phyloP scores from a whole-genome alignment of 78 protist species.

The Dictyostelium purpureum region DNA sequence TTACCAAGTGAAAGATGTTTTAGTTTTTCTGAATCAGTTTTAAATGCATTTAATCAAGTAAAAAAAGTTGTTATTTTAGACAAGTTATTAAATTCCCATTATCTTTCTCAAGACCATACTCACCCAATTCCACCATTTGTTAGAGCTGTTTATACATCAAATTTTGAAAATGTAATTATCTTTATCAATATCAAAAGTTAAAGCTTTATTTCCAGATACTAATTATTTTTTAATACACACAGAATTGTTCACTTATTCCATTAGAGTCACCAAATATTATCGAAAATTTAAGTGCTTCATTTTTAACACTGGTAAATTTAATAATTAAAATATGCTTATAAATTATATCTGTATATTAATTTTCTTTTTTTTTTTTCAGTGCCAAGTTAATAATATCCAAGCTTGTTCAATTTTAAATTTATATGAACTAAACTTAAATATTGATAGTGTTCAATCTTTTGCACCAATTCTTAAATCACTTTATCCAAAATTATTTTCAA shows the following conservation, averaged over 20 bases:
- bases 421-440: conserved; percentile 14
- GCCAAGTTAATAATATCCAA: conserved; percentile 11
- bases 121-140: conserved; percentile 65
- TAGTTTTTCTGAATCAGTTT: neutral
- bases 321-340: neutral
- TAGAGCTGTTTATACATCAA: conserved; percentile 29
- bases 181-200: neutral
- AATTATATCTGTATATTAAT: neutral
- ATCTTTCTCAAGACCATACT: neutral
- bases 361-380: neutral
- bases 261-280: conserved; percentile 68
- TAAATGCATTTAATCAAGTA: neutral
- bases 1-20: conserved; percentile 51
- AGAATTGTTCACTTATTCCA: conserved; percentile 15
- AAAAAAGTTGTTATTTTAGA: conserved; percentile 35
- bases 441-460: conserved; percentile 21
- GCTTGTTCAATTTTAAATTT: conserved; percentile 38
- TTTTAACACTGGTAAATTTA: conserved; percentile 40
- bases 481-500: conserved; percentile 16
- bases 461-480: neutral
- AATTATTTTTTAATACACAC: too few species aligned
- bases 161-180: neutral
- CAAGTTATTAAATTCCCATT: conserved; percentile 21
- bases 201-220: neutral
- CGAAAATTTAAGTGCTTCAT: conserved; percentile 32